These are phyloP conservation scores for Thalassiosira hispida DNA, from an alignment of 352 stramenopile genomes.

Conservation along the genomic window DNA sequence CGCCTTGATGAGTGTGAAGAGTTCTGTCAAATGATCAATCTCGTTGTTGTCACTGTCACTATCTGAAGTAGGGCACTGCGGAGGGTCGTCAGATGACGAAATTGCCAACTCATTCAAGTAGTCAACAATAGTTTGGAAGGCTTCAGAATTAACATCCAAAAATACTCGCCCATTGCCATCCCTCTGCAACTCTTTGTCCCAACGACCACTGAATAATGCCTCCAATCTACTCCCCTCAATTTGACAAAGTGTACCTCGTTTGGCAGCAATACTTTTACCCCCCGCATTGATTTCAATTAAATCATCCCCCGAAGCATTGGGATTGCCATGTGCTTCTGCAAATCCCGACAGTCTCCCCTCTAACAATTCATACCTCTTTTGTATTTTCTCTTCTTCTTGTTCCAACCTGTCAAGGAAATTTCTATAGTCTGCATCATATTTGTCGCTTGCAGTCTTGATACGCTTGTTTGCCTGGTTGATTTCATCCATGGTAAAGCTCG, in stretches of 20 bases:
- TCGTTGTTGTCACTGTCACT: neutral
- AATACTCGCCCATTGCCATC: neutral
- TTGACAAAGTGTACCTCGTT: neutral
- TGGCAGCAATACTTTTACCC: neutral
- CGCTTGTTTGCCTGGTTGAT: neutral
- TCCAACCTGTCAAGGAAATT: neutral
- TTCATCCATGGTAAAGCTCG: neutral
- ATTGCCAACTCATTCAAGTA: neutral
- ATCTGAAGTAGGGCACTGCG: neutral
- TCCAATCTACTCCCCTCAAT: neutral
- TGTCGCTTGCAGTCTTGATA: neutral
- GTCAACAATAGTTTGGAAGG: neutral
- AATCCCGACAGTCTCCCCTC: neutral
- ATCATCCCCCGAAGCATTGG: neutral
- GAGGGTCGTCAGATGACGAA: neutral
- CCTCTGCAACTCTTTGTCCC: neutral
- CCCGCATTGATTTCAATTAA: neutral
- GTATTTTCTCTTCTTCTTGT: neutral
- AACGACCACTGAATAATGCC: neutral
- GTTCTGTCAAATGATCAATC: neutral
- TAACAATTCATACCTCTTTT: neutral
- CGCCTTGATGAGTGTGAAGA: neutral
- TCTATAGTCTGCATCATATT: neutral
- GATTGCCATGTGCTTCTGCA: neutral
- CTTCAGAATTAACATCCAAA: neutral